Evolutionary conservation across 306 rosid species (phyloP).

Genomic region (Lagenaria siceraria): DNA sequence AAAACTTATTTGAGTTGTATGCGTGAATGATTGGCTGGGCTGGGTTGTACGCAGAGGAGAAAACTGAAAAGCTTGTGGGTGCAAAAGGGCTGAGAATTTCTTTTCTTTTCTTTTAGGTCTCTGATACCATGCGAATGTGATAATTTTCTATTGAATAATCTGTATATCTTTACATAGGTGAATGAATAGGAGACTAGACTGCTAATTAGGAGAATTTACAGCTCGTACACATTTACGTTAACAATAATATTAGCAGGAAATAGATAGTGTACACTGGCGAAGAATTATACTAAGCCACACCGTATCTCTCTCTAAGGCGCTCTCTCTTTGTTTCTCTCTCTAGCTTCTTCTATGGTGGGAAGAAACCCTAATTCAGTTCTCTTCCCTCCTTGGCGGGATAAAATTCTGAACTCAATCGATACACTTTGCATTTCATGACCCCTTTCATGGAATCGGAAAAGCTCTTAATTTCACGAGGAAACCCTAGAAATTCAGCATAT

Average conservation of each 20-base stretch:
- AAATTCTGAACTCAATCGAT: neutral
- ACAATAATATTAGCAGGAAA: neutral
- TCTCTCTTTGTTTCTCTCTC: neutral
- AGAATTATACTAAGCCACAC: neutral
- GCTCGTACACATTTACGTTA: no score
- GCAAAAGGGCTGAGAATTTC: no score
- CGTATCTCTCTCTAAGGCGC: neutral
- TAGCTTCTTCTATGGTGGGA: conserved; percentile 8
- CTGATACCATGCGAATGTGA: no score
- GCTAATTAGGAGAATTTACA: no score
- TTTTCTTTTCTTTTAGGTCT: no score
- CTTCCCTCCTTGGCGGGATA: conserved; percentile 5
- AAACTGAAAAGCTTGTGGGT: no score
- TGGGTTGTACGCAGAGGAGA: no score
- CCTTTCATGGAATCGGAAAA: conserved; percentile 32
- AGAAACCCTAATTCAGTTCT: conserved; percentile 8
- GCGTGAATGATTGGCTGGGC: no score
- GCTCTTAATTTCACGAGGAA: conserved; percentile 31
- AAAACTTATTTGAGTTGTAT: no score
- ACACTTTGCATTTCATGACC: neutral
- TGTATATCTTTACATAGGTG: no score
- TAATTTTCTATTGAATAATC: no score
- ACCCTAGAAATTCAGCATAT: conserved; percentile 35
- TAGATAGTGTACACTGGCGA: neutral
- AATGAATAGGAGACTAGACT: no score